A percentile compares a stretch with the other conserved stretches of the same genome.
Conservation (phyloP, 805 yeast genomes). For the Candida ficus region DNA sequence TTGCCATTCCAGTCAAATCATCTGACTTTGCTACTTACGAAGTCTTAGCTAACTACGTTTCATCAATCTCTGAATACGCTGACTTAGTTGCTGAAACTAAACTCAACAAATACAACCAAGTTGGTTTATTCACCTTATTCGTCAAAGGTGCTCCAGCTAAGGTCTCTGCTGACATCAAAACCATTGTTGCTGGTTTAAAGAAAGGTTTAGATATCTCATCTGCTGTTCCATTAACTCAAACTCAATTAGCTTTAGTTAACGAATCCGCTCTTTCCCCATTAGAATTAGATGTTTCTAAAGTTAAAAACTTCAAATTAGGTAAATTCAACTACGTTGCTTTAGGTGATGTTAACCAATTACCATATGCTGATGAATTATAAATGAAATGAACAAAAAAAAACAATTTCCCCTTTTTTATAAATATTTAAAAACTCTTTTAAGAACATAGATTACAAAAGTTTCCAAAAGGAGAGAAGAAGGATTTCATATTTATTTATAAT, state of each 20-base stretch:
- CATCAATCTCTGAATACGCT: slow-evolving; percentile 48
- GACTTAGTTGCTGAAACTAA: slow-evolving; percentile 48
- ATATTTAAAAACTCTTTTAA: not conserved
- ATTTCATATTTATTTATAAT: slow-evolving; percentile 7
- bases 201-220: slow-evolving; percentile 51
- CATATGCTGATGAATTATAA: slow-evolving; percentile 86
- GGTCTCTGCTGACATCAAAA: slow-evolving; percentile 57
- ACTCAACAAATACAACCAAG: slow-evolving; percentile 65
- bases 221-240: slow-evolving; percentile 51
- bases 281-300: slow-evolving; percentile 33
- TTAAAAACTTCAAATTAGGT: slow-evolving; percentile 42
- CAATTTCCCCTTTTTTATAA: not conserved
- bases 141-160: slow-evolving; percentile 55
- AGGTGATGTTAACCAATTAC: slow-evolving; percentile 83
- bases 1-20: slow-evolving; percentile 73
- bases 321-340: slow-evolving; percentile 83
- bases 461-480: slow-evolving; percentile 8
- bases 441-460: not conserved
- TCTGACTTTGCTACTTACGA: slow-evolving; percentile 62
- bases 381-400: slow-evolving; percentile 3
- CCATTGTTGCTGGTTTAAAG: slow-evolving; percentile 48
- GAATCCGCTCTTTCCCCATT: slow-evolving; percentile 30
- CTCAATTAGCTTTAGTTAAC: slow-evolving; percentile 38
- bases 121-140: slow-evolving; percentile 72
- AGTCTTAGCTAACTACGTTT: slow-evolving; percentile 63